Conservation (phyloP, 805 yeast genomes). For the Yarrowia sp. region DNA sequence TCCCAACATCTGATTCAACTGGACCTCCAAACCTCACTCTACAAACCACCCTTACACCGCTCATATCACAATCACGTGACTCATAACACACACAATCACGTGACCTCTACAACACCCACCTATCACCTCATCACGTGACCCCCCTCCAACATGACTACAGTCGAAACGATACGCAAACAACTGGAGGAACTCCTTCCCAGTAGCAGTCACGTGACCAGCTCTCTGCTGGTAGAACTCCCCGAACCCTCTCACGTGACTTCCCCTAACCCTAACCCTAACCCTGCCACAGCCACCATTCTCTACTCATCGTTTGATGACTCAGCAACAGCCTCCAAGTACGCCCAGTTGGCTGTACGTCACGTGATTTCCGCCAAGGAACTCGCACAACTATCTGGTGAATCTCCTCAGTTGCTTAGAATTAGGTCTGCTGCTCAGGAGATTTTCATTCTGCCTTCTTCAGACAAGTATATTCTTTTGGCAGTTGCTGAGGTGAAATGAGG, state of each 20-base stretch:
- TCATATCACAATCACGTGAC: neutral
- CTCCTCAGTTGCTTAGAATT: neutral
- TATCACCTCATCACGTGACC: neutral
- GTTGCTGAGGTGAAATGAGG: neutral
- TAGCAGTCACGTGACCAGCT: neutral
- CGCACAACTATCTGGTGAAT: neutral
- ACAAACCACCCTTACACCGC: no score
- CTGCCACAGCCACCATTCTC: neutral
- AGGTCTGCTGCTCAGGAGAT: neutral
- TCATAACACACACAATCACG: neutral
- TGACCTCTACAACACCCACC: neutral
- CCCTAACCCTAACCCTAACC: neutral
- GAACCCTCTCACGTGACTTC: neutral
- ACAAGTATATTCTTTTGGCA: slow-evolving; percentile 3
- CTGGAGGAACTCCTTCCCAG: slow-evolving; percentile 3
- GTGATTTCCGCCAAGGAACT: neutral
- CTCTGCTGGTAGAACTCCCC: neutral
- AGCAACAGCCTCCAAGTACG: neutral
- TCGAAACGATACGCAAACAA: slow-evolving; percentile 17
- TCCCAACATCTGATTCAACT: neutral
- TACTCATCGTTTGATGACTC: neutral
- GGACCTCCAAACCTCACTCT: no score
- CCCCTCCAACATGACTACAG: neutral
- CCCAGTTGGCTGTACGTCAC: neutral
- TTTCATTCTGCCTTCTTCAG: neutral